Base-by-base conservation (phyloP, 2,329 filamentous ascomycete genomes). In the Fusarium sp. region DNA sequence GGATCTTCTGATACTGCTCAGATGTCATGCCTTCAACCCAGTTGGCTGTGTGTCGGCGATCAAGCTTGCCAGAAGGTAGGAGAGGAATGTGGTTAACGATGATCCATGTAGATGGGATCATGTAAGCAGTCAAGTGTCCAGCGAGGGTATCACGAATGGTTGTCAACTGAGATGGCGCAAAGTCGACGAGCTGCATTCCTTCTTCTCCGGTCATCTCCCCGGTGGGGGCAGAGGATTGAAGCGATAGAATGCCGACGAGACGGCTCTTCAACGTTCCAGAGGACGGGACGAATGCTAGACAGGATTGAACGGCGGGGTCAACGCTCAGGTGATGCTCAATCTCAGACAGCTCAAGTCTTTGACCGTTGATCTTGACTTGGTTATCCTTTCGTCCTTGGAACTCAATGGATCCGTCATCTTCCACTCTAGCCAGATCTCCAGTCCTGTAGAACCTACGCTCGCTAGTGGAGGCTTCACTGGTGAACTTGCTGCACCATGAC, bases 331-430 rank as follows among this genome's bases (percentile, higher is more conserved):
- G 66, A 28, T 74, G 61, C 37, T 79, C 76, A 26, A 79, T 65
- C 37, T 79, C 77, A 0, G 70, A 72, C 0, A 76, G 59, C 56
- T 79, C 77, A 7, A 78, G 58, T 26, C 77, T 70, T 30, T 79
- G 75, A 7, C 77, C 76, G 17, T 71, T 71, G 41, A 79, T 58
- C 52, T 79, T 79, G 60, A 78, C 70, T 44, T 79, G 76, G 3
- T 65, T 54, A n/a, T 79, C 76, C n/a, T 73, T 75, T 4, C 77
- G 71, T 1, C 76, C 75, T 6, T 73, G 54, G 24, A 70, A 74
- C 19, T 72, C 45, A 4, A 77, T 41, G 9, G 45, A 65, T 0
- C 74, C 72, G n/a, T 74, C 56, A 0, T 56, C 55, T 19, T 70
- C 76, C 7, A 56, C 66, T 17, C 60, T 67, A 20, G 64, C 67